Evolutionary conservation across 331 rosid genomes (phyloP), one percentile per base, ranked within the genome.

Genomic region (Spiraea crenata): DNA sequence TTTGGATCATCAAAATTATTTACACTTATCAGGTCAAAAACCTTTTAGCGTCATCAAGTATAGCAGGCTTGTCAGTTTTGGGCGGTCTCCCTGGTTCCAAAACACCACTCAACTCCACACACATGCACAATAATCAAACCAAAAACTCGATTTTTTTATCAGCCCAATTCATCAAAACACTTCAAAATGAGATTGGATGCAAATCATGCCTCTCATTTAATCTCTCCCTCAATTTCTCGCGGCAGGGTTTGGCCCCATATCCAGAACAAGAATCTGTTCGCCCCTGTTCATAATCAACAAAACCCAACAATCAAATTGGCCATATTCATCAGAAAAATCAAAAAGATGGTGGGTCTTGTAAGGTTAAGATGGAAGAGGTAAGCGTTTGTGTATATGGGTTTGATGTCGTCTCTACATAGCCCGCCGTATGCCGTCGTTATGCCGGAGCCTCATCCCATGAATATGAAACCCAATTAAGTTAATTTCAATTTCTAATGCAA

Each of bases 1-100:
- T 61, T 61, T 13, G n/a, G 46, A 40, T 61, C 48, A 39, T 15
- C 34, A 7, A 40, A 60, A 60, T 9, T 31, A 9, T 5, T 42
- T 5, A 42, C 45, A 42, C 45, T 5, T 5, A 42, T 15, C 38
- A 11, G 35, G n/a, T 38, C 85, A 95, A 82, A 52, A 85, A 86
- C 87, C 91, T 83, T 72, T 91, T 77, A 67, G 97, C 90, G 76
- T 91, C 96, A 70, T 91, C 97, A 63, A 95, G 92, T 65, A 89
- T 77, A 59, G 96, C 90, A 7, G 86, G 79, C 69, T 95, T 95
- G 83, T 89, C 96, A 19, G 88, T 80, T 82, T 80, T 91, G 65
- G 83, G 56, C 55, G 95, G 88, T 60, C 91, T 86, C 67, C 86
- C 95, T 20, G 97, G 95, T 44, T 91, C 99, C 78, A 95, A 81